Conservation (phyloP, 192 early-diverging fungal genomes). For the Chytriomyces hyalinus region DNA sequence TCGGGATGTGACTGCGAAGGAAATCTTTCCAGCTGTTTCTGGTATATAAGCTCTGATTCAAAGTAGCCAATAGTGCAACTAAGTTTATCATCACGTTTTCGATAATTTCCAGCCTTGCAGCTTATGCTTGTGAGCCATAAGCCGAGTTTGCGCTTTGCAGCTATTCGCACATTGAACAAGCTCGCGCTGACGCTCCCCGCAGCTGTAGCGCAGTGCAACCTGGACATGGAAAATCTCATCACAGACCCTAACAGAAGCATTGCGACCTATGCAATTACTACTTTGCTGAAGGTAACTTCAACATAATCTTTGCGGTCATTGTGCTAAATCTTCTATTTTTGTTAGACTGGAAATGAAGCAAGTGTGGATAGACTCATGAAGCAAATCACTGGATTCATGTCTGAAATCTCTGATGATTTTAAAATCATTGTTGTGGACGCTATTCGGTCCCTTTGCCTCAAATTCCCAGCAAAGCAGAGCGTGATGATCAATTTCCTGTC, state of each 20-base stretch:
- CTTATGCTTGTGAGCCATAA: constrained; percentile 94
- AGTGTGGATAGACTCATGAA: constrained; percentile 99
- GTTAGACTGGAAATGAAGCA: constrained; percentile 92
- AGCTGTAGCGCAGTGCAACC: constrained; percentile 92
- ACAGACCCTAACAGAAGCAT: constrained; percentile 96
- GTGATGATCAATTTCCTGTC: constrained; percentile 92
- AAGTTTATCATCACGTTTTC: neutral
- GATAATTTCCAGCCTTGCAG: constrained; percentile 69
- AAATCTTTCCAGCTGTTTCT: constrained; percentile 88
- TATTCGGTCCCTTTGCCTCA: constrained; percentile 89
- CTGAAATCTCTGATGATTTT: constrained; percentile 98
- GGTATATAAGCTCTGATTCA: constrained; percentile 51
- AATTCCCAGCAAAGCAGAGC: constrained; percentile 94
- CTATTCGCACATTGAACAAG: constrained; percentile 93
- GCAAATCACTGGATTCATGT: constrained; percentile 97
- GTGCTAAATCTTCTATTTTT: neutral
- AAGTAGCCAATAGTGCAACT: neutral
- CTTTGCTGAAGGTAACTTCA: constrained; percentile 76
- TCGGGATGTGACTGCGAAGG: constrained; percentile 77
- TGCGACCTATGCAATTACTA: constrained; percentile 98
- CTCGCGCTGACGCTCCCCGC: constrained; percentile 86
- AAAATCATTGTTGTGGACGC: constrained; percentile 98
- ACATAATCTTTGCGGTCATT: constrained; percentile 7
- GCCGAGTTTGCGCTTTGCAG: constrained; percentile 91
- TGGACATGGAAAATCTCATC: constrained; percentile 98